Evolutionary conservation across 1,139 yeast species (phyloP).

Genomic region (Hansenula lynferdii): DNA sequence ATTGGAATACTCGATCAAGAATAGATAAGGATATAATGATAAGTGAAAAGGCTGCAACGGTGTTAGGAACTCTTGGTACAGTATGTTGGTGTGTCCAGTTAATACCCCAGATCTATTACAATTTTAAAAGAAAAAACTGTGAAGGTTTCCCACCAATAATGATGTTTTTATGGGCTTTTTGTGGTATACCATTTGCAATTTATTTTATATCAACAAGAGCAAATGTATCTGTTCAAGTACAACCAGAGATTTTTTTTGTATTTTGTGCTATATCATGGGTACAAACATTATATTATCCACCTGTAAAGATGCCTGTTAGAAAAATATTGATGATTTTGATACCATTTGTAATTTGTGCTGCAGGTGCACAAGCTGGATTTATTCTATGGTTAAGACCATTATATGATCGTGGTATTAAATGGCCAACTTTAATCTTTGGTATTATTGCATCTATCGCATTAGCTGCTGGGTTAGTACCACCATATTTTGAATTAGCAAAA

Average conservation of each 20-base stretch:
- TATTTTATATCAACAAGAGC: conserved; percentile 73
- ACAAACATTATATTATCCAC: conserved; percentile 82
- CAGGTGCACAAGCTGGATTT: conserved; percentile 66
- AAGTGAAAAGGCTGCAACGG: conserved; percentile 52
- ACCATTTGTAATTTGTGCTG: conserved; percentile 38
- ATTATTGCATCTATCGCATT: conserved; percentile 64
- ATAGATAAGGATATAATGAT: too few relatives aligned
- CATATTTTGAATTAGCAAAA: conserved; percentile 74
- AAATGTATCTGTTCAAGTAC: conserved; percentile 73
- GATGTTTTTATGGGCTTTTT: conserved; percentile 80
- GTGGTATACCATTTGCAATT: conserved; percentile 80
- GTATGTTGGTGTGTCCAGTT: conserved; percentile 89
- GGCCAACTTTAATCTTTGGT: conserved; percentile 75
- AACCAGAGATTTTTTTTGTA: conserved; percentile 78
- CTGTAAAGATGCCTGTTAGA: conserved; percentile 36
- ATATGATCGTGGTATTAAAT: conserved; percentile 40
- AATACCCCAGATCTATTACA: conserved; percentile 76
- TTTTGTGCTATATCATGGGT: conserved; percentile 67
- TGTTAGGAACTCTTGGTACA: conserved; percentile 85
- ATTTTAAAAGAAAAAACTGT: conserved; percentile 70
- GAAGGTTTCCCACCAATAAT: conserved; percentile 81
- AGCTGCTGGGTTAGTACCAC: conserved; percentile 73
- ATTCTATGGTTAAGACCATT: conserved; percentile 67
- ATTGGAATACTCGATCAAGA: too few relatives aligned
- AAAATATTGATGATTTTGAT: conserved; percentile 36